Conservation (phyloP, 257 asterid species). For the Ophiorrhiza pumila region DNA sequence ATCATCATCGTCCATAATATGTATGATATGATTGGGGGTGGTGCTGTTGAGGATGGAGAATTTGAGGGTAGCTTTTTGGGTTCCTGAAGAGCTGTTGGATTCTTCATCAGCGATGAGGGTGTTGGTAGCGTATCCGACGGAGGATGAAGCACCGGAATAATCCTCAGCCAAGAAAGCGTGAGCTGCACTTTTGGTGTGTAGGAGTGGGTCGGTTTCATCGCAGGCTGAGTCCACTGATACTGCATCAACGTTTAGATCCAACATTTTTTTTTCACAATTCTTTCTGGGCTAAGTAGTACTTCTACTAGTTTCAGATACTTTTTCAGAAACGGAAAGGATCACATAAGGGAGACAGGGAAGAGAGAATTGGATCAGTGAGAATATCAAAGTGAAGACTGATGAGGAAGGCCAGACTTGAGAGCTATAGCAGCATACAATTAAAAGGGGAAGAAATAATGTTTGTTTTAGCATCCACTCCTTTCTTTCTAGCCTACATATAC, state of each 20-base stretch:
- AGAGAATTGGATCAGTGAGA: too few species aligned
- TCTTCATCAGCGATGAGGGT: slow-evolving; percentile 40
- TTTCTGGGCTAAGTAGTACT: background rate
- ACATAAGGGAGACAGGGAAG: too few species aligned
- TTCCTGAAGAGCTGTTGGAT: slow-evolving; percentile 43
- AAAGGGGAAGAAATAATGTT: too few species aligned
- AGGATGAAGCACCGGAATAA: slow-evolving; percentile 53
- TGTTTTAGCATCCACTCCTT: background rate
- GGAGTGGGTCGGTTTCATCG: slow-evolving; percentile 35
- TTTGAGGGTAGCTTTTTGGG: slow-evolving; percentile 45
- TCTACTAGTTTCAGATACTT: too few species aligned
- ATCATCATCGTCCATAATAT: slow-evolving; percentile 30
- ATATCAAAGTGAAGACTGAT: too few species aligned
- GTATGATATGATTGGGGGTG: slow-evolving; percentile 20
- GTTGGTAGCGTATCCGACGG: slow-evolving; percentile 33
- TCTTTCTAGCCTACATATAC: background rate
- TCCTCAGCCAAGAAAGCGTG: slow-evolving; percentile 10
- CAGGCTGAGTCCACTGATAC: slow-evolving; percentile 39
- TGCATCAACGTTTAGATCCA: slow-evolving; percentile 81
- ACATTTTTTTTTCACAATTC: slow-evolving; percentile 38
- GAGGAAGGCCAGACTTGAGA: too few species aligned
- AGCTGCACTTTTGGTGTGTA: background rate
- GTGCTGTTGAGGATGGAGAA: slow-evolving; percentile 54
- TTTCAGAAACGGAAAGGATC: too few species aligned
- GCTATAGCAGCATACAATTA: too few species aligned